Evolutionary conservation across 2,329 filamentous ascomycete genomes (phyloP), one percentile per base, ranked within the genome.

Genomic region (Penicillium psychrosexuale): DNA sequence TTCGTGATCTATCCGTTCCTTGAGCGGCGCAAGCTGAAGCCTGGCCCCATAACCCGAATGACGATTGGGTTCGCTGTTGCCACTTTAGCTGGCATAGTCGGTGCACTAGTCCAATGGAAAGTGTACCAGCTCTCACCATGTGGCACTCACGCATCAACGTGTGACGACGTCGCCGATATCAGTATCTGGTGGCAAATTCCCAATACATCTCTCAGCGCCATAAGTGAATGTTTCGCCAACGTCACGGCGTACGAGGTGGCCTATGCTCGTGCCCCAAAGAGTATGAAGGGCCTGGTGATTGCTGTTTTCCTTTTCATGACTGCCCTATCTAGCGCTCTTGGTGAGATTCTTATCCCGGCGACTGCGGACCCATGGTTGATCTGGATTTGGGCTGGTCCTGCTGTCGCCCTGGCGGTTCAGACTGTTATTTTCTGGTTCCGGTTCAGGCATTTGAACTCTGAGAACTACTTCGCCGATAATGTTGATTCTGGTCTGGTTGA

Each of bases 371-470:
- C 79, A 2, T 74, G 76, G 55, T 68, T 82, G 11, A 71, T 77
- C 28, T 80, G 77, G 77, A 61, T 78, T 12, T 80, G 78, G 71
- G 77, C 69, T 5, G 80, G 76, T 22, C 78, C 78, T 4, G 76
- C 77, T 2, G 78, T 82, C 40, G 79, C 76, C 5, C 72, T 81
- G 2, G 73, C 71, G 28, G 66, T 77, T 4, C 75, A 82, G 63
- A 80, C 77, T 0, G 62, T 78, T 28, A 62, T 81, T 50, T 82
- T 83, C 64, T 79, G 72, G 67, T 77, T 72, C 66, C 66, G 73
- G 22, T 80, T 81, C 60, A 72, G 68, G 15, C 39, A 42, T 17
- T 17, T 42, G 39, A 42, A 42, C 13, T 28, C 39, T n/a, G 39
- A 42, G 39, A 42, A 42, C 24, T 42, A 42, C 39, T 42, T 42